Evolutionary conservation across 306 rosid genomes (phyloP).

Genomic region (Rosa rugosa): DNA sequence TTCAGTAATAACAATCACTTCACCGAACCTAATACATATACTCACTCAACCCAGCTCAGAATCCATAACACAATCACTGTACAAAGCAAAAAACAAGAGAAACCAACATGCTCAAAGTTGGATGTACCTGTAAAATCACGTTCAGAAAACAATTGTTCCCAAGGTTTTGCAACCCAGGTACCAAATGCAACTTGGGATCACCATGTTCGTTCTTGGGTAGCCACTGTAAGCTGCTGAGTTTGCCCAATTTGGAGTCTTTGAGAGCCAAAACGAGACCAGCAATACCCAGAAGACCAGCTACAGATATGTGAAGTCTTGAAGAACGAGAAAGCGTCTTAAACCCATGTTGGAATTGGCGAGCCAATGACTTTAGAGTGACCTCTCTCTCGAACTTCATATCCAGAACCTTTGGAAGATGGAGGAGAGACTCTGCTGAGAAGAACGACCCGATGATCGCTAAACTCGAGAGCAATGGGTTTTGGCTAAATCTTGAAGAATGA

Average conservation of each 20-base stretch:
- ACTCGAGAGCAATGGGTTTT: no score
- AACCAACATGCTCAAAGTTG: background rate
- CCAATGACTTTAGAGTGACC: conserved; percentile 26
- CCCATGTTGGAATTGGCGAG: conserved; percentile 32
- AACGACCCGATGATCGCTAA: no score
- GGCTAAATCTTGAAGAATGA: no score
- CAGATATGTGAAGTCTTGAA: conserved; percentile 35
- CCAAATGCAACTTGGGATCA: conserved; percentile 26
- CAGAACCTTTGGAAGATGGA: background rate
- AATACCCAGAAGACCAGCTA: conserved; percentile 47
- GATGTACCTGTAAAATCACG: conserved; percentile 77
- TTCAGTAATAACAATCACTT: background rate
- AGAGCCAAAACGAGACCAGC: conserved; percentile 48
- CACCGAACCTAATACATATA: background rate
- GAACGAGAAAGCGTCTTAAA: conserved; percentile 24
- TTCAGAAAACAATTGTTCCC: conserved; percentile 81
- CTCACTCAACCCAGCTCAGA: background rate
- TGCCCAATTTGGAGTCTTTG: conserved; percentile 37
- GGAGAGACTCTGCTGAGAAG: no score
- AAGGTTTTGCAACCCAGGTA: conserved; percentile 83
- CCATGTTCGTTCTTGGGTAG: conserved; percentile 9
- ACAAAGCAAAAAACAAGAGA: background rate
- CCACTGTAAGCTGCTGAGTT: conserved; percentile 41
- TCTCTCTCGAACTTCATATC: conserved; percentile 33
- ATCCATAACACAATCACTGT: background rate